Conservation (phyloP, 306 rosid species). For the Citrullus amarus region DNA sequence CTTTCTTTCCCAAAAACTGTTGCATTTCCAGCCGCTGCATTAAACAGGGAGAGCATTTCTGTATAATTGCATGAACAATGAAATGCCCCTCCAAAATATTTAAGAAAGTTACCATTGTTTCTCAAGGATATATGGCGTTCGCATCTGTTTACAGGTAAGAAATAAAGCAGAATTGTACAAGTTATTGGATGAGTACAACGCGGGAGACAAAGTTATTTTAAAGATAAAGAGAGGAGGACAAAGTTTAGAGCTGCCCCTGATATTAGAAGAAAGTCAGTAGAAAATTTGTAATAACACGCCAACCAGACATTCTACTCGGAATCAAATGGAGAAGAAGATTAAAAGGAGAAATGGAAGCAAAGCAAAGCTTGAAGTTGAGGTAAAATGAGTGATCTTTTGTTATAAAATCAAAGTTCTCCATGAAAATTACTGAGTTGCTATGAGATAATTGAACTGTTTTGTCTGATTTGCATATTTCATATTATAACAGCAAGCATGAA, state of each 20-base stretch:
- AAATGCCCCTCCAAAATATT: neutral
- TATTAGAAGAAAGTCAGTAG: constrained; percentile 38
- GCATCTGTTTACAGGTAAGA: constrained; percentile 44
- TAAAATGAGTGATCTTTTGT: neutral
- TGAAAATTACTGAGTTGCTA: neutral
- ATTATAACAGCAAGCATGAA: neutral
- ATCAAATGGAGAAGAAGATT: neutral
- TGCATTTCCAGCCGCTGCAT: neutral
- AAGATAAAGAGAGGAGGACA: constrained; percentile 59
- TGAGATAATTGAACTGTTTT: neutral
- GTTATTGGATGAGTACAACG: constrained; percentile 58
- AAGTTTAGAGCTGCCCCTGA: constrained; percentile 49
- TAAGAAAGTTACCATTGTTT: neutral
- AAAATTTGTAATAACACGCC: neutral
- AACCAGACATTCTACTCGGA: neutral
- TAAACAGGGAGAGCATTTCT: neutral
- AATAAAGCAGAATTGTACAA: constrained; percentile 72
- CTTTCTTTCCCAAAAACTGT: constrained; percentile 13
- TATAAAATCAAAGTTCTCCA: neutral
- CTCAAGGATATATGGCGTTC: neutral
- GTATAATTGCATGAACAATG: neutral
- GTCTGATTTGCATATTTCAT: neutral
- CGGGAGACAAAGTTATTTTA: constrained; percentile 55
- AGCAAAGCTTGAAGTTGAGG: neutral
- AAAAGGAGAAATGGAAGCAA: neutral